Percentiles rank a stretch among this genome's conserved stretches.
Evolutionary conservation across 768 basidiomycete genomes (phyloP).

Genomic region (Leccinum rimulosum): DNA sequence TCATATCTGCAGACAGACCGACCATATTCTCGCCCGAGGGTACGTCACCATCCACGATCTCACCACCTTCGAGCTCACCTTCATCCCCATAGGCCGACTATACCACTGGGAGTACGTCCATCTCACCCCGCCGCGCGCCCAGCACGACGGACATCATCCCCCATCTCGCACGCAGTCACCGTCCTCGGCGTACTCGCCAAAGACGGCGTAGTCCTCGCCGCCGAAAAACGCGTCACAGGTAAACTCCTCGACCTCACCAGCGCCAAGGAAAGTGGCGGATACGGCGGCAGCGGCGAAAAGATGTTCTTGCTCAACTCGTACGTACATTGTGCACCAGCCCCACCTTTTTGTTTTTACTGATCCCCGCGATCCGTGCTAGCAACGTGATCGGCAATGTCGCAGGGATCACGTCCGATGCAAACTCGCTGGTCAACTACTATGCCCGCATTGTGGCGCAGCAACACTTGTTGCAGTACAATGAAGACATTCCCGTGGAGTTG

Average conservation of each 20-base stretch:
- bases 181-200: conserved; percentile 90
- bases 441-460: conserved; percentile 87
- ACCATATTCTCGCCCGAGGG: conserved; percentile 99
- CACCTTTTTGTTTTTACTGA: not conserved
- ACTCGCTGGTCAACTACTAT: conserved; percentile 95
- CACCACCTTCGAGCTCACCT: conserved; percentile 8
- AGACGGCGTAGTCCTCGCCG: too few relatives aligned
- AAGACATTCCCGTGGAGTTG: conserved; percentile 97
- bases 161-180: conserved; percentile 93
- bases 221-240: conserved; percentile 97
- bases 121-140: not conserved
- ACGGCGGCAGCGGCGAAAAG: conserved; percentile 97
- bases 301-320: conserved; percentile 93
- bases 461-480: conserved; percentile 88
- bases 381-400: conserved; percentile 96
- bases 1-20: conserved; percentile 66
- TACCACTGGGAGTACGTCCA: conserved; percentile 88
- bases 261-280: conserved; percentile 76
- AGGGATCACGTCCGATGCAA: conserved; percentile 94
- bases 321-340: conserved; percentile 27
- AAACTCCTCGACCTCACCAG: conserved; percentile 92
- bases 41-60: conserved; percentile 31
- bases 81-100: conserved; percentile 73
- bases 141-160: conserved; percentile 4
- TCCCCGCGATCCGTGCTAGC: conserved; percentile 27